Conservation (phyloP, 2,329 filamentous ascomycete species). For the Paracamarosporium sp. region DNA sequence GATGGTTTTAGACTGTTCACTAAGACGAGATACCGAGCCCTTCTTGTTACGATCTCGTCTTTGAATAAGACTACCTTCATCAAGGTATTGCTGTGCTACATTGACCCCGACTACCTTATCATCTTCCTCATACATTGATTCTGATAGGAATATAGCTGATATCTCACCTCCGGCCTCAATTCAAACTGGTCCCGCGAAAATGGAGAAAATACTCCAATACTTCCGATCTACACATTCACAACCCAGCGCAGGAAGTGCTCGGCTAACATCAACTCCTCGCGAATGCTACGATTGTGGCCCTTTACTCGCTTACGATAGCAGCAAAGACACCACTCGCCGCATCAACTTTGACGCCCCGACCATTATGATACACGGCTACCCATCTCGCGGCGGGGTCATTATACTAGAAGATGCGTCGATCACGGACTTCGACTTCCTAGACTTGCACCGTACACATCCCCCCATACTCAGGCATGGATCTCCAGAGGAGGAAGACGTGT, state of each 20-base stretch:
- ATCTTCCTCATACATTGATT: no score
- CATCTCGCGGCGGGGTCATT: conserved; percentile 20
- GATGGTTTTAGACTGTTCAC: no score
- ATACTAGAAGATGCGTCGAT: conserved; percentile 16
- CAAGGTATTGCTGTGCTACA: no score
- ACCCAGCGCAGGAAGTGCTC: conserved; percentile 1
- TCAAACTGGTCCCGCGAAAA: no score
- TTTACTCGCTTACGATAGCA: conserved; percentile 2
- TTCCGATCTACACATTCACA: conserved; percentile 1
- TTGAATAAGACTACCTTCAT: no score
- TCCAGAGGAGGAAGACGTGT: conserved; percentile 16
- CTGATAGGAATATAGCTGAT: no score
- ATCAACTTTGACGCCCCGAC: conserved; percentile 8
- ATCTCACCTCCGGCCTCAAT: no score
- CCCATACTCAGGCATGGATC: conserved; percentile 9
- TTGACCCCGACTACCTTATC: no score
- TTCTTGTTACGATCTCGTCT: no score
- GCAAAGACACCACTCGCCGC: conserved; percentile 16
- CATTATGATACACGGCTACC: conserved; percentile 18
- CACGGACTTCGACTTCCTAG: conserved; percentile 21
- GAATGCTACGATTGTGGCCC: conserved; percentile 3
- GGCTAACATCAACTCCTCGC: conserved; percentile 2
- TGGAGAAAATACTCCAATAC: conserved; percentile 3
- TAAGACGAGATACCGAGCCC: no score
- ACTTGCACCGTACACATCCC: conserved; percentile 17